Percentiles rank a stretch among this genome's conserved stretches.
phyloP scores from a whole-genome alignment of 768 basidiomycete genomes.

The Dentipellis sp. region DNA sequence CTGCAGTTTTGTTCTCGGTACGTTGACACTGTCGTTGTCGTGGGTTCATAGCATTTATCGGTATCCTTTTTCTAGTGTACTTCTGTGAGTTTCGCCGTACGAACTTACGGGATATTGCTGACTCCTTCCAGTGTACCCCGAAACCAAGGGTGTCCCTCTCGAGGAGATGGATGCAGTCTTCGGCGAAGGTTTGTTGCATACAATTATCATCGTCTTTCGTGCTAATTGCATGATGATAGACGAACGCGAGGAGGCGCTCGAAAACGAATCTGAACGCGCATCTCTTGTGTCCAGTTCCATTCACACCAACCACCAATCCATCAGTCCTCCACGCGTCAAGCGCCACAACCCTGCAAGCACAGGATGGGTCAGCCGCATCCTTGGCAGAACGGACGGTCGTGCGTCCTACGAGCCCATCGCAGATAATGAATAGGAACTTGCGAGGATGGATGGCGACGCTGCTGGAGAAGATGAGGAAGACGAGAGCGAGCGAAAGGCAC shows the following conservation, averaged over 20 bases:
- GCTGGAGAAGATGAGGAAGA: conserved; percentile 21
- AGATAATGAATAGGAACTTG: conserved; percentile 46
- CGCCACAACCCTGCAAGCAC: conserved; percentile 17
- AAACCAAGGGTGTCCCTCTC: conserved; percentile 78
- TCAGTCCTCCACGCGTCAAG: conserved; percentile 18
- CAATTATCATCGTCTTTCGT: neutral
- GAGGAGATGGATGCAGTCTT: conserved; percentile 91
- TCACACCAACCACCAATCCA: conserved; percentile 30
- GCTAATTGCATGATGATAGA: conserved; percentile 14
- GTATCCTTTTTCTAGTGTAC: conserved; percentile 41
- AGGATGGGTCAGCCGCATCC: conserved; percentile 43
- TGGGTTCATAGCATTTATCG: conserved; percentile 3
- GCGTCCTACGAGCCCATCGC: conserved; percentile 39
- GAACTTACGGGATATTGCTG: neutral
- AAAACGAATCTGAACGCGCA: conserved; percentile 56
- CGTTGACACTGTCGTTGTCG: conserved; percentile 13
- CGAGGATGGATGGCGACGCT: conserved; percentile 36
- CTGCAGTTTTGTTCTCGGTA: conserved; percentile 76
- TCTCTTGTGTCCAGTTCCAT: conserved; percentile 37
- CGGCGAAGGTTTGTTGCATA: conserved; percentile 57
- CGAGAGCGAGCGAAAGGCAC: conserved; percentile 3
- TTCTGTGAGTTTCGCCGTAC: conserved; percentile 37
- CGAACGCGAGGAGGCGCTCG: conserved; percentile 49
- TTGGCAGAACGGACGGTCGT: conserved; percentile 31
- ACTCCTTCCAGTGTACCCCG: conserved; percentile 57